phyloP scores from a whole-genome alignment of 2,329 filamentous ascomycete species.

The Ascochyta rabiei region DNA sequence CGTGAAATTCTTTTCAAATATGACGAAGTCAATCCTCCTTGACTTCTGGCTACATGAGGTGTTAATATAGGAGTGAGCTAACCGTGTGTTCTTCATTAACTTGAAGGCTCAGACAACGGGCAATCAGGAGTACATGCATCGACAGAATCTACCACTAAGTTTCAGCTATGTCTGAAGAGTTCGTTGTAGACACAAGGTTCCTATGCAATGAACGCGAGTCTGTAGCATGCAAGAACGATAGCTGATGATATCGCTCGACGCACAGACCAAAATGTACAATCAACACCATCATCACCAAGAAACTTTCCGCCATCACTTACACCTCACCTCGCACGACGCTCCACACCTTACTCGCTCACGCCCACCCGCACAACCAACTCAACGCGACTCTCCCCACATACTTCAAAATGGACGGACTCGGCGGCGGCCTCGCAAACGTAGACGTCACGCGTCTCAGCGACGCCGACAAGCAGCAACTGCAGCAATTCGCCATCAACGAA shows the following conservation, averaged over 20 bases:
- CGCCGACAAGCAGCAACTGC: constrained; percentile 84
- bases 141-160: too few relatives aligned
- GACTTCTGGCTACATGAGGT: too few relatives aligned
- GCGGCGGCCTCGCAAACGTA: constrained; percentile 56
- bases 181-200: too few relatives aligned
- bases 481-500: constrained; percentile 84
- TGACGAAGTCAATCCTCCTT: too few relatives aligned
- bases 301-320: constrained; percentile 20
- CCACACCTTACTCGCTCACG: background rate
- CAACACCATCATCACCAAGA: constrained; percentile 4
- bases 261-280: constrained; percentile 7
- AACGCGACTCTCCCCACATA: background rate
- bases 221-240: background rate
- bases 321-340: background rate
- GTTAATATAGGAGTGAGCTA: too few relatives aligned
- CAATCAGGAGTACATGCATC: too few relatives aligned
- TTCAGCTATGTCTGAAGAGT: too few relatives aligned
- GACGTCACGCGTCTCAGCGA: constrained; percentile 79
- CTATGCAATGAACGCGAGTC: too few relatives aligned
- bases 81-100: too few relatives aligned
- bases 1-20: background rate
- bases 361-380: background rate
- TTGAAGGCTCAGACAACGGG: too few relatives aligned
- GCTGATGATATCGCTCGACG: background rate
- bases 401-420: constrained; percentile 40